Percentiles rank a stretch among this genome's conserved stretches.
phyloP scores from a whole-genome alignment of 257 asterid genomes.

The Salvia hispanica region DNA sequence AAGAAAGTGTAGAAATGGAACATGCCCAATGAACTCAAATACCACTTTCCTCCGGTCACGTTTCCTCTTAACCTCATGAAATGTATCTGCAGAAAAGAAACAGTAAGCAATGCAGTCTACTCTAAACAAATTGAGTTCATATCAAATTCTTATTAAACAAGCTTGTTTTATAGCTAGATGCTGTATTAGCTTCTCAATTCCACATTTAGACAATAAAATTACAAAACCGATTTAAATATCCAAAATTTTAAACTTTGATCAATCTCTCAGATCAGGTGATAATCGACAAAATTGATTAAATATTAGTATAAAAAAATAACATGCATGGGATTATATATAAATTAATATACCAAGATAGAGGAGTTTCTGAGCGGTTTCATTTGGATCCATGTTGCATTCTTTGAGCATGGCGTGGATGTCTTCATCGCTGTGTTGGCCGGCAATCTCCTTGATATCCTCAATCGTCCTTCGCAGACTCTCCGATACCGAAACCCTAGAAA shows the following conservation, averaged over 20 bases:
- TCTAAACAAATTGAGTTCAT: neutral
- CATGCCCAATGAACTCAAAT: constrained; percentile 21
- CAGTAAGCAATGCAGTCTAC: neutral
- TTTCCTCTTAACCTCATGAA: constrained; percentile 64
- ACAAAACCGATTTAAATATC: no score
- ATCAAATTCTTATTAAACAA: neutral
- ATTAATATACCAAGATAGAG: constrained; percentile 51
- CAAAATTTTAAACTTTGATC: constrained; percentile 1
- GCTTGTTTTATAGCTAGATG: neutral
- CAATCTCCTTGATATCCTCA: constrained; percentile 54
- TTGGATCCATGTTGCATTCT: constrained; percentile 71
- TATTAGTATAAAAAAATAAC: no score
- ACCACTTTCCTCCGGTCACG: constrained; percentile 59
- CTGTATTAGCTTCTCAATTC: constrained; percentile 4
- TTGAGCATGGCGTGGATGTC: constrained; percentile 56
- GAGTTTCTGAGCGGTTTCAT: constrained; percentile 60
- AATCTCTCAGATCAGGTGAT: neutral
- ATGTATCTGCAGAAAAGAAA: constrained; percentile 53
- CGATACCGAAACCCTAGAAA: constrained; percentile 44
- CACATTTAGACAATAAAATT: neutral
- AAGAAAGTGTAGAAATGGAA: constrained; percentile 1
- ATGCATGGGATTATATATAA: no score
- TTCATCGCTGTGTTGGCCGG: constrained; percentile 58
- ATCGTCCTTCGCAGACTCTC: constrained; percentile 42
- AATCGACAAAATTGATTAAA: neutral